Evolutionary conservation across 768 basidiomycete genomes (phyloP), one percentile per base, ranked within the genome.

Genomic region (Termitomyces sp.): DNA sequence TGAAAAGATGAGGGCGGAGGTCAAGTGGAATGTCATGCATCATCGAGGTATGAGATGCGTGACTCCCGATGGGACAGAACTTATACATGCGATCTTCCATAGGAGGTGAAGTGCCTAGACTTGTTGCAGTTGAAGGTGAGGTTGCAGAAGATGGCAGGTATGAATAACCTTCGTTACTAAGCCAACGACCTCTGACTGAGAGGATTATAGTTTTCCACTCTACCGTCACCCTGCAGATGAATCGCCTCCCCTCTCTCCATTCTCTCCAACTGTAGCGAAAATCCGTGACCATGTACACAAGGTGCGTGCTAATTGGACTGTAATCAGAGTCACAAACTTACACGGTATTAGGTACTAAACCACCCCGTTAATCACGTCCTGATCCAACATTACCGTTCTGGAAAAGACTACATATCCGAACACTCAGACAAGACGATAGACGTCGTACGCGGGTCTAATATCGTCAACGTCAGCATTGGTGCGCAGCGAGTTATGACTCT

Each of bases 401-500:
- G 90, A 5, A 82, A 81, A 29, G 91, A 92, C 69, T 89, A 86
- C 70, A 92, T 92, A 60, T 91, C 90, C 0, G 90, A 92, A 63
- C 90, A 93, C 68, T 89, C 88, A 0, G 90, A 93, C 70, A 93
- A 93, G 72, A 93, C 90, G 5, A 81, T 92, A 62, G 91, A 93
- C 67, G 81, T 93, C 61, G 82, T 86, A 4, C 82, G 78, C 14
- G 86, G 83, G 32, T 88, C 89, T 7, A 83, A 76, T 53, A 87
- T 92, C 60, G 88, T 90, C 58, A 93, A 93, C 58, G 86, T 92
- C 59, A 89, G 87, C 63, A 75, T 92, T 14, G 90, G 90, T 6
- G 89, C 90, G 1, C 83, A 87, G 68, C 82, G 90, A 34, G 73
- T 79, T 17, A 92, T 92, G 89, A 86, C 82, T 0, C 77, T 92